Base-by-base conservation (phyloP, 805 yeast species). In the Candida maris region DNA sequence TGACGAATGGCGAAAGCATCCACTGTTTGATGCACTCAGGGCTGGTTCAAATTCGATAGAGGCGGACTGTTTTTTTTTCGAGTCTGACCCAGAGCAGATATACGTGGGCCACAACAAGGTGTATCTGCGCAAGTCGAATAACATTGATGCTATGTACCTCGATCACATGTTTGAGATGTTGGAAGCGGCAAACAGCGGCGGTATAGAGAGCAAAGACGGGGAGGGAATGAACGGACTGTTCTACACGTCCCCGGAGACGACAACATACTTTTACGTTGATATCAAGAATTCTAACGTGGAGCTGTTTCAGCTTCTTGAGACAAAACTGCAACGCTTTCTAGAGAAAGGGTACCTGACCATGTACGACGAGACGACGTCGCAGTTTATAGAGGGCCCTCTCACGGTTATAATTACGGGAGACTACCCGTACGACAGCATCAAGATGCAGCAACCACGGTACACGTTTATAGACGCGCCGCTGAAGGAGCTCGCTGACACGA, bases 331-430 rank as follows among this genome's bases (percentile, higher is more conserved):
- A 30, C 67, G 70, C 7, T 69, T 81, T 30, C 61, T 69, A 6
- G 70, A 70, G 16, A 59, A 61, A 18, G 70, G 64, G 4, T 81
- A 69, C 46, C 52, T 83, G 27, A 68, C 84, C 0, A 62, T 67
- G 35, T 75, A 61, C 49, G 69, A 75, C 46, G 40, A 61, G 9
- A 45, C 48, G 2, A 42, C 62, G 3, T 49, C 61, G 0, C 45
- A 50, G 22, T 56, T 70, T 38, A 54, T 54, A 4, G 59, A 67
- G 34, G 79, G 80, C 1, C 86, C 87, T 3, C 37, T 83, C 15
- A 71, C 83, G 0, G 57, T 82, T 6, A 69, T 81, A 4, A 64
- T 79, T 24, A 82, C 87, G 1, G 91, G 93, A 2, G 70, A 77
- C 47, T 64, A 68, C 32, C 87, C 88, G 1, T 54, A 61, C 32